phyloP scores from a whole-genome alignment of 495 filamentous ascomycete species.

The Daldinia grandis region DNA sequence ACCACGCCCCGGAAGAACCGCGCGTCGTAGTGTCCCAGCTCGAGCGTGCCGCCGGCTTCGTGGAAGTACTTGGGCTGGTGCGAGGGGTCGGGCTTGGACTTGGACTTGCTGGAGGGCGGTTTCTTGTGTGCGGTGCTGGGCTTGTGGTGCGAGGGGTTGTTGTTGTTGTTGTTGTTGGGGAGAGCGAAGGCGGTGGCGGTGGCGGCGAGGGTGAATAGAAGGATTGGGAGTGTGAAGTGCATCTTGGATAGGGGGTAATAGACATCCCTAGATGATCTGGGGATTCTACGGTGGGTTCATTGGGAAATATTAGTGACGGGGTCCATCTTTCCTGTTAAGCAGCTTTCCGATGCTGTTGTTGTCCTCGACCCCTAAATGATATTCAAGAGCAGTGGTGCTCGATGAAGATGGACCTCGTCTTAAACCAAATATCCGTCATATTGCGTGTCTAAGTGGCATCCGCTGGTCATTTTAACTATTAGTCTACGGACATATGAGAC shows the following conservation, averaged over 20 bases:
- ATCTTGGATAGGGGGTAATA: slow-evolving; percentile 12
- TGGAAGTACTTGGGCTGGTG: slow-evolving; percentile 56
- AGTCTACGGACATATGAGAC: not conserved
- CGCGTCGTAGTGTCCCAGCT: slow-evolving; percentile 74
- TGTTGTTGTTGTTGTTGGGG: not conserved
- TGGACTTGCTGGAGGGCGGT: not conserved
- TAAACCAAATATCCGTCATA: not conserved
- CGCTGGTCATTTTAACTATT: not conserved
- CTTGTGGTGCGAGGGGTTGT: not conserved
- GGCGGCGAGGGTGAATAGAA: not conserved
- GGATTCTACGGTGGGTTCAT: not conserved
- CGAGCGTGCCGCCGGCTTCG: slow-evolving; percentile 65
- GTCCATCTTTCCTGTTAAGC: not conserved
- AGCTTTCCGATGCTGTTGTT: not conserved
- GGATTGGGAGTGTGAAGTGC: slow-evolving; percentile 6
- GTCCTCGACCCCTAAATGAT: not conserved
- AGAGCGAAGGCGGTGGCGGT: not conserved
- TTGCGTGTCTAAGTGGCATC: slow-evolving; percentile 7
- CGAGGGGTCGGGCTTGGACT: slow-evolving; percentile 1
- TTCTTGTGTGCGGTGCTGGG: not conserved
- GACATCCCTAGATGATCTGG: not conserved
- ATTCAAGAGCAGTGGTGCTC: not conserved
- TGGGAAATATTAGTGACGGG: not conserved
- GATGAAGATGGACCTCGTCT: not conserved
- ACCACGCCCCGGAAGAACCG: slow-evolving; percentile 71